Evolutionary conservation across 148 eudicot genomes (phyloP).

Genomic region (Rhododendron vialii): DNA sequence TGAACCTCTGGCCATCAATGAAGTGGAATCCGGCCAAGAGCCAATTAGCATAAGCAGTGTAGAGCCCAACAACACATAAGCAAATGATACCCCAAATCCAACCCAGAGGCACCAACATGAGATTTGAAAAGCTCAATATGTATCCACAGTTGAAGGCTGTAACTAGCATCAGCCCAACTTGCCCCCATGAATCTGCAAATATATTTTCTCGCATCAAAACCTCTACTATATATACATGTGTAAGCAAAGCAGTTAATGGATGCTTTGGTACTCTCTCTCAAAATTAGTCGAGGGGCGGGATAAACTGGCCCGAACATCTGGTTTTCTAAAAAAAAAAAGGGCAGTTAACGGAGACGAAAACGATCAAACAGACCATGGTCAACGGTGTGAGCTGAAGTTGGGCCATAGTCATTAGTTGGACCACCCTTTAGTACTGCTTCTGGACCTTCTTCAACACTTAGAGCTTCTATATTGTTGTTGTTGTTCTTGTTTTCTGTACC

Average conservation of each 20-base stretch:
- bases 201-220: not conserved
- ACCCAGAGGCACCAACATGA: constrained; percentile 50
- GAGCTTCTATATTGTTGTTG: constrained; percentile 8
- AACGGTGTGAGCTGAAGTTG: constrained; percentile 37
- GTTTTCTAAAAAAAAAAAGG: not conserved
- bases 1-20: constrained; percentile 52
- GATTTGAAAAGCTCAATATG: constrained; percentile 54
- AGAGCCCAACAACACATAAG: constrained; percentile 37
- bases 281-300: no score
- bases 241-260: no score
- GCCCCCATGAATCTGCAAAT: constrained; percentile 56
- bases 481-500: constrained; percentile 18
- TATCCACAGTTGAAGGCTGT: constrained; percentile 53
- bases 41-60: constrained; percentile 49
- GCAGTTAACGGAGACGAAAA: not conserved
- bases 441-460: constrained; percentile 18
- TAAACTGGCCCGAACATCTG: no score
- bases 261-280: no score
- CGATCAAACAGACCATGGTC: constrained; percentile 28
- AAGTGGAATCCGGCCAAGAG: constrained; percentile 51
- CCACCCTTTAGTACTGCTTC: not conserved
- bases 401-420: constrained; percentile 15
- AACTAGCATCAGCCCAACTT: constrained; percentile 51
- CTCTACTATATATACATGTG: not conserved
- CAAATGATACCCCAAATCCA: constrained; percentile 55